Base-by-base conservation (phyloP, 441 rosid genomes). In the Erodium moschatum region DNA sequence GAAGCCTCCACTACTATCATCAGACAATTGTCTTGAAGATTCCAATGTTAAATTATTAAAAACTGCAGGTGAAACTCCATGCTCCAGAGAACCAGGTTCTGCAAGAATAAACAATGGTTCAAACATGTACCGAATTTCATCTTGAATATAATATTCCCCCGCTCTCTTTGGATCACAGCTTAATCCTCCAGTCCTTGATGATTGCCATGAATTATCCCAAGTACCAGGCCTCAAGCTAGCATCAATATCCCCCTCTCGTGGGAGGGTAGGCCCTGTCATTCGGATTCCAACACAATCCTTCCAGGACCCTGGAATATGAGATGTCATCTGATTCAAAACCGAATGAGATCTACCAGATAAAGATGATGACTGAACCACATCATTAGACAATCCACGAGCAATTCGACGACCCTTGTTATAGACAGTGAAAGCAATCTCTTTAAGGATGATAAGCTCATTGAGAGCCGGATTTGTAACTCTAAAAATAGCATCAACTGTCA, bases 31-130 rank as follows among this genome's bases (percentile, higher is more conserved):
- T 82, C 86, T 94, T 65, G 86, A 81, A 63, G 87, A 76, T 75
- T 91, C 97, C 1, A 84, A 74, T 64, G 81, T 73, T 78, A 81
- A 77, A 82, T 82, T 81, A 65, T 85, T 81, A 78, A 69, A 79
- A 46, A 79, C 70, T 66, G 85, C 56, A 69, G 97, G 90, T 20
- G 87, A 76, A 82, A 86, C 85, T 69, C 96, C 97, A 76, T 85
- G 86, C 63, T 89, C 96, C 76, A 90, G 81, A 64, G 97, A 89
- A 78, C 98, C 98, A 77, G 99, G 90, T 81, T 96, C 97, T 13
- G 99, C 85, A 73, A 96, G 96, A 79, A 96, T 87, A 81, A 87
- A 95, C 70, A 96, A 93, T 52, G 99, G 99, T 81, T 96, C 98
- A 81, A 96, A 92, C 90, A 96, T 76, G 80, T 81, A 92, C 68